Evolutionary conservation across 306 rosid species (phyloP).

Genomic region (Myrica gale): DNA sequence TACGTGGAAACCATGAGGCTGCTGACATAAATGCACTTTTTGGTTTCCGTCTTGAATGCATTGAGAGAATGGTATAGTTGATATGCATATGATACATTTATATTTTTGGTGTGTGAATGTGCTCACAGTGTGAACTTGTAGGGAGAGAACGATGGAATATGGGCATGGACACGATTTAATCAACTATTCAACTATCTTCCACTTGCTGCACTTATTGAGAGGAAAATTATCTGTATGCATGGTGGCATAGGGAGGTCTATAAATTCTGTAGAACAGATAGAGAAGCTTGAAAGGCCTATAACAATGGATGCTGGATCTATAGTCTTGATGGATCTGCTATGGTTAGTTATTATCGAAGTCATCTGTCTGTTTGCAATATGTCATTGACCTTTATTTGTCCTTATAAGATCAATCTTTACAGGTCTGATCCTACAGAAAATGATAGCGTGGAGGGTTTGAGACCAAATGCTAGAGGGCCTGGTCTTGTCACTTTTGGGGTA

Average conservation of each 20-base stretch:
- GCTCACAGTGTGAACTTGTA: slow-evolving; percentile 37
- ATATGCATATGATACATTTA: slow-evolving; percentile 27
- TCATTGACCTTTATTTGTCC: slow-evolving; percentile 5
- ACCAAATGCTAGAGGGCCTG: slow-evolving; percentile 99
- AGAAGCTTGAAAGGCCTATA: slow-evolving; percentile 96
- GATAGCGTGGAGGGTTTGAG: slow-evolving; percentile 98
- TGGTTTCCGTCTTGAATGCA: slow-evolving; percentile 99
- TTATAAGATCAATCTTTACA: slow-evolving; percentile 37
- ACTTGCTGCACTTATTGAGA: slow-evolving; percentile 94
- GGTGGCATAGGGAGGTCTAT: slow-evolving; percentile 99
- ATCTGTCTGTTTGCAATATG: slow-evolving; percentile 5
- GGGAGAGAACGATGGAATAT: slow-evolving; percentile 99
- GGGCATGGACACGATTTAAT: slow-evolving; percentile 99
- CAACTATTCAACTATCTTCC: slow-evolving; percentile 98
- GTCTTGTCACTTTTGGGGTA: slow-evolving; percentile 99
- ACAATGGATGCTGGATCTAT: slow-evolving; percentile 99
- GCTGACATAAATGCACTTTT: slow-evolving; percentile 99
- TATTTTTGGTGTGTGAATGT: slow-evolving; percentile 21
- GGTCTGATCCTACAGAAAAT: slow-evolving; percentile 99
- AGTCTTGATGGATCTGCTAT: slow-evolving; percentile 88
- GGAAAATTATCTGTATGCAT: slow-evolving; percentile 98
- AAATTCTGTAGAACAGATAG: slow-evolving; percentile 89
- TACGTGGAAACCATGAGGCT: slow-evolving; percentile 99
- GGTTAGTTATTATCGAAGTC: slow-evolving; percentile 47
- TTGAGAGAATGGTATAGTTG: slow-evolving; percentile 89